Conservation (phyloP, 1,284 basidiomycete genomes). For the Puccinia brachypodii region DNA sequence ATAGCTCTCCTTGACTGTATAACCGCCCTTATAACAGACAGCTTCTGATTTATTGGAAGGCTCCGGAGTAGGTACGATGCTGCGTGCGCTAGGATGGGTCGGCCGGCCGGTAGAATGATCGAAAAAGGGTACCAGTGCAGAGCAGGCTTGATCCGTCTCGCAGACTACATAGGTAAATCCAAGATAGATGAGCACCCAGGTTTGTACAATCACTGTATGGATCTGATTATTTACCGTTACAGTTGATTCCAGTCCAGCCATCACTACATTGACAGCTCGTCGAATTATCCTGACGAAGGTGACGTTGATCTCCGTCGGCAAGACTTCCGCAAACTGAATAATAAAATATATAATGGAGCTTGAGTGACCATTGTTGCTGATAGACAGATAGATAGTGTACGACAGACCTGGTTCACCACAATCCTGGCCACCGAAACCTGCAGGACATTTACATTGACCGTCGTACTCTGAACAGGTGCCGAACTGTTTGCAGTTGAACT, state of each 20-base stretch:
- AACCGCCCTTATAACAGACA: conserved; percentile 89
- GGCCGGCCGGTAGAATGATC: conserved; percentile 67
- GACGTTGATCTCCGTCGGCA: conserved; percentile 79
- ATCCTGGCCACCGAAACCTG: conserved; percentile 86
- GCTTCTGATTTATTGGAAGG: conserved; percentile 64
- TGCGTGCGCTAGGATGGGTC: conserved; percentile 50
- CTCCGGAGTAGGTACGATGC: conserved; percentile 39
- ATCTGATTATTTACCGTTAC: conserved; percentile 79
- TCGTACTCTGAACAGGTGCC: conserved; percentile 82
- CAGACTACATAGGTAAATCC: conserved; percentile 65
- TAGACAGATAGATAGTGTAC: not conserved
- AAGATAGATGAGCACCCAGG: not conserved
- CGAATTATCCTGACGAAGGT: conserved; percentile 72
- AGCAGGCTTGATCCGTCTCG: conserved; percentile 74
- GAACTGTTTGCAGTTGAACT: conserved; percentile 76
- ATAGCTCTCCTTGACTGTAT: conserved; percentile 85
- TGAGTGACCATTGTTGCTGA: not conserved
- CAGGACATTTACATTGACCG: conserved; percentile 84
- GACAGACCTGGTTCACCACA: conserved; percentile 76
- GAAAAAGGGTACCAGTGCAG: conserved; percentile 48
- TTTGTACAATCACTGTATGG: conserved; percentile 6
- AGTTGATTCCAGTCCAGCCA: conserved; percentile 93
- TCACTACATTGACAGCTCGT: conserved; percentile 79
- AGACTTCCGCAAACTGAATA: conserved; percentile 72
- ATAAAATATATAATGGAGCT: conserved; percentile 60